Percentiles rank a stretch among this genome's conserved stretches.
Conservation (phyloP, 2,329 filamentous ascomycete genomes). For the Penicillium sp. region DNA sequence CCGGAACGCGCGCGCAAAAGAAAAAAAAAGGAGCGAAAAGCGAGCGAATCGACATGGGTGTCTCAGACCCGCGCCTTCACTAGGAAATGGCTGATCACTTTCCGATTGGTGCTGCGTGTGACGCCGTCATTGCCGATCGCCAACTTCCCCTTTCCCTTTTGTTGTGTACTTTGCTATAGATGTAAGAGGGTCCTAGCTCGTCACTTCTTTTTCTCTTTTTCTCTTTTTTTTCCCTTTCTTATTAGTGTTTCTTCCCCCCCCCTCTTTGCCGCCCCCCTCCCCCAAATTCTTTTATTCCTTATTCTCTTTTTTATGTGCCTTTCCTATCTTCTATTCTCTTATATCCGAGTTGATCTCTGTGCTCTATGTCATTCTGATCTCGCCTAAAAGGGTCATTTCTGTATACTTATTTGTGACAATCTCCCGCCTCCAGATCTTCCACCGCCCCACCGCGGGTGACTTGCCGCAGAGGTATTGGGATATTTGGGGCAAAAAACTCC, state of each 20-base stretch:
- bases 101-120: slow-evolving; percentile 27
- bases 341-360: background rate
- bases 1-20: slow-evolving; percentile 5
- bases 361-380: background rate
- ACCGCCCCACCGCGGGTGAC: slow-evolving; percentile 7
- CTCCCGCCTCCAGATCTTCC: slow-evolving; percentile 1
- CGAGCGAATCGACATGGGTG: slow-evolving; percentile 12
- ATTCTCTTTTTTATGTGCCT: slow-evolving; percentile 17
- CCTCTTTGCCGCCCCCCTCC: slow-evolving; percentile 3
- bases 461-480: background rate
- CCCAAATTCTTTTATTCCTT: slow-evolving; percentile 8
- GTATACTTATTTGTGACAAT: slow-evolving; percentile 7
- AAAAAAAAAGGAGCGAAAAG: background rate
- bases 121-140: slow-evolving; percentile 40
- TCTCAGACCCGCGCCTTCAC: slow-evolving; percentile 31
- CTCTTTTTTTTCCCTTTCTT: slow-evolving; percentile 17
- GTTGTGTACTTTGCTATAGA: slow-evolving; percentile 4
- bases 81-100: slow-evolving; percentile 17
- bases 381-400: background rate
- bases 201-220: slow-evolving; percentile 10
- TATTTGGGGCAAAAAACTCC: background rate
- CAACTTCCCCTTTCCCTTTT: slow-evolving; percentile 27
- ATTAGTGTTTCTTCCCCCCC: slow-evolving; percentile 11
- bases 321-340: background rate
- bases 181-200: slow-evolving; percentile 6